Conservation (phyloP, 1,139 yeast genomes). For the Lizanozyma gosingica region DNA sequence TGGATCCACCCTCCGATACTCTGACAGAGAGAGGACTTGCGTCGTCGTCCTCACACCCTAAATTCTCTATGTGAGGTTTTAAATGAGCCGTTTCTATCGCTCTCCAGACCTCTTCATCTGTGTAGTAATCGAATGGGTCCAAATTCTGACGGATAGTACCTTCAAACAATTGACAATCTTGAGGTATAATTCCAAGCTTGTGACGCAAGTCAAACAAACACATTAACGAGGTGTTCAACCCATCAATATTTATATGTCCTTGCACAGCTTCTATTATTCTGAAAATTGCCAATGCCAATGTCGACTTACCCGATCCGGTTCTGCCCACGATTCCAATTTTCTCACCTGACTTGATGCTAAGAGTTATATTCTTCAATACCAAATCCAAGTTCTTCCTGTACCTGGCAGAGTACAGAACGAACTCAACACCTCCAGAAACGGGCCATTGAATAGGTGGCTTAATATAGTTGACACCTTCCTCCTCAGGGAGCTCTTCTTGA, state of each 20-base stretch:
- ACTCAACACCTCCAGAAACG: slow-evolving; percentile 42
- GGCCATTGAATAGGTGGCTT: slow-evolving; percentile 54
- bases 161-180: slow-evolving; percentile 59
- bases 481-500: slow-evolving; percentile 41
- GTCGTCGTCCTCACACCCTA: slow-evolving; percentile 16
- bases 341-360: slow-evolving; percentile 49
- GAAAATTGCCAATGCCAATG: slow-evolving; percentile 64
- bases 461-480: slow-evolving; percentile 18
- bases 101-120: slow-evolving; percentile 47
- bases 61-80: slow-evolving; percentile 32
- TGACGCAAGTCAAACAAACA: slow-evolving; percentile 44
- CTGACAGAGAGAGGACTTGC: slow-evolving; percentile 29
- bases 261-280: slow-evolving; percentile 57
- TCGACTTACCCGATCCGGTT: slow-evolving; percentile 81
- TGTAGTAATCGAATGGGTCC: slow-evolving; percentile 46
- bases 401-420: slow-evolving; percentile 53
- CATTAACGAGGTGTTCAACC: slow-evolving; percentile 35
- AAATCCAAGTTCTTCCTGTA: slow-evolving; percentile 54
- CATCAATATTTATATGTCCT: slow-evolving; percentile 48
- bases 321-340: slow-evolving; percentile 80
- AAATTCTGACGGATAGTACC: slow-evolving; percentile 54
- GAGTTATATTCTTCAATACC: slow-evolving; percentile 44
- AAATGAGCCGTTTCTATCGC: slow-evolving; percentile 47
- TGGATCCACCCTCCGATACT: slow-evolving; percentile 62
- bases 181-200: slow-evolving; percentile 56